Percentiles rank a stretch among this genome's conserved stretches.
Evolutionary conservation across 108 stramenopile species (phyloP).

Genomic region (Nitzschia putrida): DNA sequence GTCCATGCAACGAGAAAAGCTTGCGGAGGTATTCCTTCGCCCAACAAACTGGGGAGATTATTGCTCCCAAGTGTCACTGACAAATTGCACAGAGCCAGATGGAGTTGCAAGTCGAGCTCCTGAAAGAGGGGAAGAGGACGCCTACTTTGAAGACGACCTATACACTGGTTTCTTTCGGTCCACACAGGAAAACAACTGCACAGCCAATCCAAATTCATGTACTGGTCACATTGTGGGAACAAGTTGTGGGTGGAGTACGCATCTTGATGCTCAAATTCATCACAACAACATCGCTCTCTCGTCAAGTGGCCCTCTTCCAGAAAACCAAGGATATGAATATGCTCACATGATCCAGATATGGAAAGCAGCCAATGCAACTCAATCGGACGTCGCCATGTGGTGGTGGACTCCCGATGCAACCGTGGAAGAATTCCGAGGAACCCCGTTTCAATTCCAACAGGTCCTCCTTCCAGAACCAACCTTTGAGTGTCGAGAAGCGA

Average conservation of each 20-base stretch:
- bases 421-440: constrained; percentile 9
- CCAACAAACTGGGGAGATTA: constrained; percentile 49
- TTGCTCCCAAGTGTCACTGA: constrained; percentile 30
- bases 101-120: constrained; percentile 32
- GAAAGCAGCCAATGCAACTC: constrained; percentile 30
- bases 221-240: constrained; percentile 25
- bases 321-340: constrained; percentile 37
- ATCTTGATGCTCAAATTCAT: constrained; percentile 29
- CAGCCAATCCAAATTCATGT: constrained; percentile 2
- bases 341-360: constrained; percentile 36
- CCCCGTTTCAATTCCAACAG: constrained; percentile 21
- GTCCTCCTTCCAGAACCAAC: constrained; percentile 16
- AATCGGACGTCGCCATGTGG: constrained; percentile 23
- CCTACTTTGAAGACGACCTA: constrained; percentile 7
- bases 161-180: constrained; percentile 30
- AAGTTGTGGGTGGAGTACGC: constrained; percentile 14
- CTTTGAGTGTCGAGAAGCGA: constrained; percentile 1
- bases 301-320: constrained; percentile 4
- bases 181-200: constrained; percentile 28
- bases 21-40: constrained; percentile 42
- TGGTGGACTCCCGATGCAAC: constrained; percentile 34
- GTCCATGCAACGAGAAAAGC: constrained; percentile 9
- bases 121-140: constrained; percentile 22
- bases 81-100: constrained; percentile 31
- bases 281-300: constrained; percentile 22